Evolutionary conservation across 192 early-diverging fungal genomes (phyloP).

Genomic region (Obelidium mucronatum): DNA sequence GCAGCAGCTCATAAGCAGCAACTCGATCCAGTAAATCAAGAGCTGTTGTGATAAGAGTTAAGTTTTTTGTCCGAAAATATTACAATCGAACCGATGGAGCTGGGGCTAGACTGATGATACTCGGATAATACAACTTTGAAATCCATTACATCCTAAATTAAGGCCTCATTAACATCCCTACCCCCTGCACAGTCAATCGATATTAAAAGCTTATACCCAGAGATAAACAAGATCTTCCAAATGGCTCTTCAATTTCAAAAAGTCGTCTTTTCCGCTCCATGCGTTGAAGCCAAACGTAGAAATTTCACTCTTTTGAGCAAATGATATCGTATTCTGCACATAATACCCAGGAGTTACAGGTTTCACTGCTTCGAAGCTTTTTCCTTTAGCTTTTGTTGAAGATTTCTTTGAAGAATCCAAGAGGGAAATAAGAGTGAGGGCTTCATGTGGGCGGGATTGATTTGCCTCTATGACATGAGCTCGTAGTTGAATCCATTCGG

Average conservation of each 20-base stretch:
- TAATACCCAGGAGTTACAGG: constrained; percentile 44
- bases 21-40: constrained; percentile 69
- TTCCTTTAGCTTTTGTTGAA: not conserved
- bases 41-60: constrained; percentile 50
- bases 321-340: constrained; percentile 35
- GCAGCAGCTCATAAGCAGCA: constrained; percentile 64
- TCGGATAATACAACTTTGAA: constrained; percentile 20
- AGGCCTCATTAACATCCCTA: constrained; percentile 53
- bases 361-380: constrained; percentile 6
- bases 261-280: constrained; percentile 31
- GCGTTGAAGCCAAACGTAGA: constrained; percentile 39
- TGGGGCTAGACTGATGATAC: constrained; percentile 57
- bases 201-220: too few relatives aligned
- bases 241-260: constrained; percentile 51
- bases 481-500: constrained; percentile 60
- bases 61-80: not conserved
- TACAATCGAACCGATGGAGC: constrained; percentile 39
- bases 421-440: constrained; percentile 53
- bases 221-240: constrained; percentile 64
- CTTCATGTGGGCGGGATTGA: constrained; percentile 48
- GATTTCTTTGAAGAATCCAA: constrained; percentile 40
- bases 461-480: constrained; percentile 56
- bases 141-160: too few relatives aligned
- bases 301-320: constrained; percentile 29
- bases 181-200: constrained; percentile 53